Evolutionary conservation across 2,329 filamentous ascomycete species (phyloP).

Genomic region (Penicillium hordei): DNA sequence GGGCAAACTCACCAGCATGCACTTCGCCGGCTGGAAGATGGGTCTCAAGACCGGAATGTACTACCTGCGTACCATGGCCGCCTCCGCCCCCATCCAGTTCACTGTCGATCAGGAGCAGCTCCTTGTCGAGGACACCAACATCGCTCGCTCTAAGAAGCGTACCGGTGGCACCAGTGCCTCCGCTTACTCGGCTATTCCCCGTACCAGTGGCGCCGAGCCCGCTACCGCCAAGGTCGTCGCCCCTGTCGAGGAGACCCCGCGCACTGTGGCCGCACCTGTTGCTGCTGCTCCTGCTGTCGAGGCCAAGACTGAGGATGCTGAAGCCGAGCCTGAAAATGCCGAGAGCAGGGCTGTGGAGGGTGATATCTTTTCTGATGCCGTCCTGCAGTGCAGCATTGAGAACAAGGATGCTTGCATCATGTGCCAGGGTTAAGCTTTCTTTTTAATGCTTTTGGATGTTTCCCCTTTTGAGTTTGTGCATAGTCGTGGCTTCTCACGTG

Average conservation of each 20-base stretch:
- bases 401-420: constrained; percentile 94
- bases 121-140: constrained; percentile 78
- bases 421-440: constrained; percentile 77
- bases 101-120: constrained; percentile 97
- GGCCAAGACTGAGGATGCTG: constrained; percentile 64
- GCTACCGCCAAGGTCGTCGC: constrained; percentile 54
- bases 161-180: constrained; percentile 59
- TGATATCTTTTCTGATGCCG: constrained; percentile 94
- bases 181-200: constrained; percentile 61
- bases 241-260: constrained; percentile 22
- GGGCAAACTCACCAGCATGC: constrained; percentile 99
- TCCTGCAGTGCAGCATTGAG: constrained; percentile 92
- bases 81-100: constrained; percentile 96
- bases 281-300: constrained; percentile 64
- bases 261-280: constrained; percentile 62
- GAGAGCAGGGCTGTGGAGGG: constrained; percentile 74
- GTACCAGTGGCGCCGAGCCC: constrained; percentile 64
- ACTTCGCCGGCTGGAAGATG: constrained; percentile 98
- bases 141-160: constrained; percentile 72
- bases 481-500: constrained; percentile 12
- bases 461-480: constrained; percentile 14
- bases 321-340: constrained; percentile 63
- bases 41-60: constrained; percentile 99
- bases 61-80: constrained; percentile 97
- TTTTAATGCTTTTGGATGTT: constrained; percentile 15